Evolutionary conservation across 495 filamentous ascomycete genomes (phyloP).

Genomic region (Wilcoxina mikolae): DNA sequence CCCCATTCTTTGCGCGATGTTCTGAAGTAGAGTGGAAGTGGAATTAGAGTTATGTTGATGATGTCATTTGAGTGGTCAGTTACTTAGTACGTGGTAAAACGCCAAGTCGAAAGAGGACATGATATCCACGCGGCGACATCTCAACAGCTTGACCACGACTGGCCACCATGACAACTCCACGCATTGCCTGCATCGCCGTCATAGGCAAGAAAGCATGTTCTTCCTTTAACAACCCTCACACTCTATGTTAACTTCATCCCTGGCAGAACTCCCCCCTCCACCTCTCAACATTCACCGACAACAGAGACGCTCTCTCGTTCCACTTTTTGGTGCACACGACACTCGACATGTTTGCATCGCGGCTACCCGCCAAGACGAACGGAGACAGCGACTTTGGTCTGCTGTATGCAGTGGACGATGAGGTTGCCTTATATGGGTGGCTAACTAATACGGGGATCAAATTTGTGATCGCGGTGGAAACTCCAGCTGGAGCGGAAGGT

Average conservation of each 20-base stretch:
- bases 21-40: too few species aligned
- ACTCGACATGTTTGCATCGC: slow-evolving; percentile 83
- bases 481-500: slow-evolving; percentile 30
- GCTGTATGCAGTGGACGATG: slow-evolving; percentile 82
- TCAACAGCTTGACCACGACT: not conserved
- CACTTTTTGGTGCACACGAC: slow-evolving; percentile 79
- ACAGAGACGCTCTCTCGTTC: slow-evolving; percentile 60
- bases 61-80: too few species aligned
- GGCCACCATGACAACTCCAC: slow-evolving; percentile 37
- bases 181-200: slow-evolving; percentile 80
- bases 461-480: slow-evolving; percentile 75
- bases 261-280: slow-evolving; percentile 94
- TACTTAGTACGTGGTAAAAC: too few species aligned
- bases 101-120: too few species aligned
- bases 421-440: slow-evolving; percentile 83
- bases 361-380: slow-evolving; percentile 48
- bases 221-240: slow-evolving; percentile 7
- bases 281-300: slow-evolving; percentile 60
- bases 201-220: slow-evolving; percentile 72
- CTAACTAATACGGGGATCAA: slow-evolving; percentile 92
- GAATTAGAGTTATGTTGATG: too few species aligned
- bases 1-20: too few species aligned
- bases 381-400: slow-evolving; percentile 75
- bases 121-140: not conserved
- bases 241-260: slow-evolving; percentile 9